Evolutionary conservation across 192 early-diverging fungal genomes (phyloP).

Genomic region (Podila clonocystis): DNA sequence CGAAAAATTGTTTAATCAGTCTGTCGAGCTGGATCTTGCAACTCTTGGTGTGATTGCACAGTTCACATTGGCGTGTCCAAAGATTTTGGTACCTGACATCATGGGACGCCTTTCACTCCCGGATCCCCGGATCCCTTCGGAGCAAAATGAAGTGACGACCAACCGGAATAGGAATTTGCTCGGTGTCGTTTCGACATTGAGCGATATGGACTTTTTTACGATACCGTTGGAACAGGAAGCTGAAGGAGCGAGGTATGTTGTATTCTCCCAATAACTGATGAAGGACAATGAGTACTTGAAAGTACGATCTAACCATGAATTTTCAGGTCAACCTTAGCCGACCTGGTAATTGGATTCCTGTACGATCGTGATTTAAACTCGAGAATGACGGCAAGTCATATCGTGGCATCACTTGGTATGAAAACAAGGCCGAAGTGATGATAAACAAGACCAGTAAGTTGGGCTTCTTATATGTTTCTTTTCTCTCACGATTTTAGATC

Average conservation of each 20-base stretch:
- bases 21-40: neutral
- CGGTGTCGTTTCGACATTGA: slow-evolving; percentile 1
- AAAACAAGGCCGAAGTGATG: neutral
- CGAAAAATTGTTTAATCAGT: neutral
- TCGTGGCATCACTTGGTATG: slow-evolving; percentile 24
- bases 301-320: neutral
- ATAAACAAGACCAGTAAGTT: too few relatives aligned
- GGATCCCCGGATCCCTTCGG: neutral
- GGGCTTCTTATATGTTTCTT: neutral
- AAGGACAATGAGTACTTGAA: neutral
- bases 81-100: slow-evolving; percentile 2
- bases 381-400: slow-evolving; percentile 1
- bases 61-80: neutral
- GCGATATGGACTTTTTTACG: slow-evolving; percentile 7
- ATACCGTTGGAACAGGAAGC: neutral
- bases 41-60: neutral
- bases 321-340: slow-evolving; percentile 1
- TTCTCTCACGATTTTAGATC: slow-evolving; percentile 7
- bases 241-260: neutral
- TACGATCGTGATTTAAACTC: slow-evolving; percentile 2
- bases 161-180: slow-evolving; percentile 7
- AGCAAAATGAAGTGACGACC: too few relatives aligned
- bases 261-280: neutral
- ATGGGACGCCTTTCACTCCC: neutral
- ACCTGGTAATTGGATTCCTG: slow-evolving; percentile 7